phyloP scores from a whole-genome alignment of 1,139 yeast species.

The Taphrina pruni region DNA sequence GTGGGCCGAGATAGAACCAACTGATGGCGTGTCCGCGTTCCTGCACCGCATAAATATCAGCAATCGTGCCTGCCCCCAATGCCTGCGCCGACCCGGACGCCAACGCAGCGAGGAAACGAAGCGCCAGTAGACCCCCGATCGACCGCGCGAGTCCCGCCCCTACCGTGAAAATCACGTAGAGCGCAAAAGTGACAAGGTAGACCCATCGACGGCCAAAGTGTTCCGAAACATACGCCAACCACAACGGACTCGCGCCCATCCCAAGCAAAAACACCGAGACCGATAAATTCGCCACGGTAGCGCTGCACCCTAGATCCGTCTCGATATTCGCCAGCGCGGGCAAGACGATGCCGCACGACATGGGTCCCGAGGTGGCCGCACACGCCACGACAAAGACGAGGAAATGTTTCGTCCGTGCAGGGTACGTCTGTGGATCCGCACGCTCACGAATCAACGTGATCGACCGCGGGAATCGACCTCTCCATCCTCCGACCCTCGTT shows the following conservation, averaged over 20 bases:
- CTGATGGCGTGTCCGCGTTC: constrained; percentile 85
- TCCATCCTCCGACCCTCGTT: too few relatives aligned
- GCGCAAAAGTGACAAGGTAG: constrained; percentile 68
- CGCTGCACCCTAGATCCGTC: constrained; percentile 61
- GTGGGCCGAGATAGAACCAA: constrained; percentile 76
- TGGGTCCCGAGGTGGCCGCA: constrained; percentile 83
- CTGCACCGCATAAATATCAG: constrained; percentile 70
- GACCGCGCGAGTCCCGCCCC: constrained; percentile 73
- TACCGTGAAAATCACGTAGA: constrained; percentile 69
- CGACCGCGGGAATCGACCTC: too few relatives aligned
- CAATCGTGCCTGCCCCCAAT: constrained; percentile 87
- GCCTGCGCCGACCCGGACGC: constrained; percentile 86
- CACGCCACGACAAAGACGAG: constrained; percentile 70
- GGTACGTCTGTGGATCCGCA: constrained; percentile 71
- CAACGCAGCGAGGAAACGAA: constrained; percentile 77
- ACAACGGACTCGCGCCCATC: constrained; percentile 75
- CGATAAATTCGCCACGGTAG: constrained; percentile 65
- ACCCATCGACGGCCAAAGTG: constrained; percentile 70
- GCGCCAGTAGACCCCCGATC: constrained; percentile 67
- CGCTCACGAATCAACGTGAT: constrained; percentile 66
- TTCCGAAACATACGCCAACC: constrained; percentile 89
- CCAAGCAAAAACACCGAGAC: constrained; percentile 1
- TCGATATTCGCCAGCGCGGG: constrained; percentile 76
- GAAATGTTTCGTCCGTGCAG: constrained; percentile 57
- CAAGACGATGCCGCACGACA: constrained; percentile 85